Evolutionary conservation across 2,329 filamentous ascomycete genomes (phyloP), one percentile per base, ranked within the genome.

Genomic region (Macrophomina phaseolina): DNA sequence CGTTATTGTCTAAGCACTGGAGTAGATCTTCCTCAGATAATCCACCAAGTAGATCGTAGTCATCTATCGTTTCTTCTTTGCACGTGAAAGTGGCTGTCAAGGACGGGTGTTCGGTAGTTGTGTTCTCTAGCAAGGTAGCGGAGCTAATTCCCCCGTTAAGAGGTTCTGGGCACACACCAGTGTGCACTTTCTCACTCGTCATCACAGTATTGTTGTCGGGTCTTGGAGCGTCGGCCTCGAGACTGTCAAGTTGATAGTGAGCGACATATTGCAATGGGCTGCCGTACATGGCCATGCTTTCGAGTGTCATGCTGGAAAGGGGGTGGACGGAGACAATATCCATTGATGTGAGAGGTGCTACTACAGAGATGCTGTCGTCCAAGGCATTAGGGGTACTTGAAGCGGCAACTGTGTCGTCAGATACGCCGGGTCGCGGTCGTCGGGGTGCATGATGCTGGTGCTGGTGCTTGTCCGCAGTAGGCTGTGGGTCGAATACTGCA

Each of bases 311-410:
- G 40, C 30, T 62, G 2, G 58, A 49, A 30, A 6, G 23, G 12
- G 58, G 32, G 7, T 12, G 53, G 9, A 42, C 18, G 18, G 42
- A 40, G 45, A 62, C 28, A 11, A 58, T 58, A 30, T 65, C 63
- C 63, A 65, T 65, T 40, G 63, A 65, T n/a, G 63, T 65, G 42
- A 65, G 28, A 30, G 51, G 52, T 16, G 63, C n/a, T 18, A 49
- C 51, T 38, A 65, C 32, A 18, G 40, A 30, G 42, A 65, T 38
- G 12, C 8, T 38, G 52, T 65, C 58, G n/a, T 40, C n/a, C 3
- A 62, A 28, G 32, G n/a, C 28, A n/a, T n/a, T 48, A 16, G 40
- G 9, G 14, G 30, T 14, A 30, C 23, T 23, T 23, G 23, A 23
- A 2, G 23, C 23, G 23, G 23, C 23, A 23, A 23, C 23, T 23